These are phyloP conservation scores for Graphiopsis chlorocephala DNA, from an alignment of 2,329 filamentous ascomycete species.

Conservation along the genomic window DNA sequence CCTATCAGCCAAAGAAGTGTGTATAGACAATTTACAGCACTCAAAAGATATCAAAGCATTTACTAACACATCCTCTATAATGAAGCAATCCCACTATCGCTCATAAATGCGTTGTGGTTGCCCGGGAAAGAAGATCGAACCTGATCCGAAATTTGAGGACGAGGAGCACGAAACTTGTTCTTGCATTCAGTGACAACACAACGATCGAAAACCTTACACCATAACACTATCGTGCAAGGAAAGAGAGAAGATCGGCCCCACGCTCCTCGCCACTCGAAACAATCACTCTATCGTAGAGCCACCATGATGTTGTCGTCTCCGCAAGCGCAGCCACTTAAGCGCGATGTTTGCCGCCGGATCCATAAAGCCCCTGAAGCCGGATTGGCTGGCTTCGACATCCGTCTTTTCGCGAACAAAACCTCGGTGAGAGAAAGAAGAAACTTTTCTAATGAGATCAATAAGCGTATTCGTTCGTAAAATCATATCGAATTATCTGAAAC, in stretches of 20 bases:
- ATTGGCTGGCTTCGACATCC: conserved; percentile 11
- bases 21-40: background rate
- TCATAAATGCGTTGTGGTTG: background rate
- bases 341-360: background rate
- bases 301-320: background rate
- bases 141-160: background rate
- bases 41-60: background rate
- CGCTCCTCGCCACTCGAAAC: background rate
- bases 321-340: background rate
- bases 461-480: background rate
- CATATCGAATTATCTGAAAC: conserved; percentile 12
- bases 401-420: background rate
- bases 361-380: background rate
- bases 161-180: background rate
- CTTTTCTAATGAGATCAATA: background rate
- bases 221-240: background rate
- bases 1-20: background rate
- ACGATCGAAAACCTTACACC: background rate
- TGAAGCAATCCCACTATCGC: background rate
- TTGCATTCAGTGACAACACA: background rate
- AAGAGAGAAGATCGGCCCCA: background rate
- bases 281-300: background rate
- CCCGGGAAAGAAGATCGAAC: background rate
- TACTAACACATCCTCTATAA: background rate
- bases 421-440: background rate